These are phyloP conservation scores for Gossypium aridum DNA, from an alignment of 441 rosid species.

Conservation along the genomic window DNA sequence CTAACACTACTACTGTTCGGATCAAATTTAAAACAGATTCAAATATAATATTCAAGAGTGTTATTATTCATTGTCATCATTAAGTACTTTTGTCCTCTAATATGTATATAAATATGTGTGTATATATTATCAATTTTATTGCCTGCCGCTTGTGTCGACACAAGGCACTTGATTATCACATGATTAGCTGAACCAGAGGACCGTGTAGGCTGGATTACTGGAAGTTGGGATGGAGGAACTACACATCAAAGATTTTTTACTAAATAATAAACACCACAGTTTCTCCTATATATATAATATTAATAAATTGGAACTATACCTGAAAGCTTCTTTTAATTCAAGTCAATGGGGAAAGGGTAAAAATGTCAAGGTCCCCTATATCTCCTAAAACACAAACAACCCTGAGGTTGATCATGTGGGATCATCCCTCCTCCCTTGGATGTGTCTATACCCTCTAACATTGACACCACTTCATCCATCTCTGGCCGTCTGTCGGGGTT, in stretches of 20 bases:
- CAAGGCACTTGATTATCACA: not conserved
- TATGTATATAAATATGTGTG: not conserved
- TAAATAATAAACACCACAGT: constrained; percentile 16
- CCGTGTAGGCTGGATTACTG: not conserved
- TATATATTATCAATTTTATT: not conserved
- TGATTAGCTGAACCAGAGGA: not conserved
- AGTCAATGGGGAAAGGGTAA: not conserved
- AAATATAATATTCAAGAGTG: not conserved
- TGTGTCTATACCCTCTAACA: constrained; percentile 68
- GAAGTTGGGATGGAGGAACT: not conserved
- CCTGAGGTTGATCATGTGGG: constrained; percentile 53
- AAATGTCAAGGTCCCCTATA: constrained; percentile 47
- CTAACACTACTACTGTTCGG: not conserved
- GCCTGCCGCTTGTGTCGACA: not conserved
- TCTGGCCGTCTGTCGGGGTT: constrained; percentile 66
- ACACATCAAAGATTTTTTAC: not conserved
- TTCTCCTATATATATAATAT: constrained; percentile 3
- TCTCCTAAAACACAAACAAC: constrained; percentile 58
- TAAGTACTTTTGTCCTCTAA: not conserved
- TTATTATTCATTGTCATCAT: not conserved
- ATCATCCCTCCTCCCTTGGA: constrained; percentile 76
- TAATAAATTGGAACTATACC: constrained; percentile 7
- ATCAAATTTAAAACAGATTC: not conserved
- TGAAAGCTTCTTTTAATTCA: not conserved
- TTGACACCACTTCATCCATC: constrained; percentile 55